Evolutionary conservation across 2,329 filamentous ascomycete genomes (phyloP), one percentile per base, ranked within the genome.

Genomic region (Fusarium domesticum): DNA sequence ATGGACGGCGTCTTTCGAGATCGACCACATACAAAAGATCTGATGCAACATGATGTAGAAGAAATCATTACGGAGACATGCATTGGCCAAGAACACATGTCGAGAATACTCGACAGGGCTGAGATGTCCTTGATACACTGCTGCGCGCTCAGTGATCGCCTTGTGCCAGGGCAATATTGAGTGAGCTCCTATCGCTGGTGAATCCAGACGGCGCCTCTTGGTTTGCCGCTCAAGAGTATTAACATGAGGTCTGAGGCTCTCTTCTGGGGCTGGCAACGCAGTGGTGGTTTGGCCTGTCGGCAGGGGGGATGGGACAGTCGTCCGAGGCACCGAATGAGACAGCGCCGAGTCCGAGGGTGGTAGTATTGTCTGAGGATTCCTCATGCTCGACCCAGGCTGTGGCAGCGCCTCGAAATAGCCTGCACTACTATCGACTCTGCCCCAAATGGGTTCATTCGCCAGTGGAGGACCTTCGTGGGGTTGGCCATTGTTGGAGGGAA

Each of bases 31-130:
- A 58, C 82, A 86, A 61, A 80, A 83, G 2, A 85, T 47, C 58
- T 87, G 84, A 58, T 87, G 84, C 11, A 87, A 60, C 6, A 75
- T 70, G 38, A 89, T 54, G 59, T 84, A 90, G 58, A 86, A 80
- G 36, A 70, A 50, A 60, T 91, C 87, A 5, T 73, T 63, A 1
- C 60, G 55, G 2, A 50, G 34, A 51, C 81, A 84, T 2, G 85
- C 85, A 18, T 78, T 68, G 18, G 52, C 58, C 11, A 90, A 66
- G 6, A 86, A 70, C n/a, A 61, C 51, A 25, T 81, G 68, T 20
- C 85, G 73, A 18, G 68, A 68, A 35, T 60, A 56, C 47, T 78
- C 78, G 2, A 74, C 37, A n/a, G 52, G 51, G 42, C 62, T 62
- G 16, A 62, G 51, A 20, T 35, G 32, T 16, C 28, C 47, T 11